phyloP scores from a whole-genome alignment of 768 basidiomycete species.

The Lentinus tigrinus region DNA sequence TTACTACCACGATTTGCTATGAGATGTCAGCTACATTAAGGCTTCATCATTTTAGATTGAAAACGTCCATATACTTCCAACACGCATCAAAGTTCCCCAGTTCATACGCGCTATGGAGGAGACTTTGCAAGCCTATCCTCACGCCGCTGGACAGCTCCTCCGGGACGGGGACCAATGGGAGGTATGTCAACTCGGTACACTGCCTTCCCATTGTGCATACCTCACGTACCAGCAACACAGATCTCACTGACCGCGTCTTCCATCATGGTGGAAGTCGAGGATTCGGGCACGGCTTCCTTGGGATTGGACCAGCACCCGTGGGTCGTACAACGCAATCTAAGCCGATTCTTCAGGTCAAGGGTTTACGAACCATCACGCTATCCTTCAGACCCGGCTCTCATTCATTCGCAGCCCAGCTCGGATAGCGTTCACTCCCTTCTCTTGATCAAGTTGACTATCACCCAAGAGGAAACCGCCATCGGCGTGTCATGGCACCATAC shows the following conservation, averaged over 20 bases:
- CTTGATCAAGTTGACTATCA: constrained; percentile 24
- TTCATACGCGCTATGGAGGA: constrained; percentile 5
- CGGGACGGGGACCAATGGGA: constrained; percentile 3
- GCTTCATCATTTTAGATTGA: constrained; percentile 14
- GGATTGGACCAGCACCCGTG: not conserved
- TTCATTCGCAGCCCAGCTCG: too few species aligned
- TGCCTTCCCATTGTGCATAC: too few species aligned
- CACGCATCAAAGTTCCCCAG: not conserved
- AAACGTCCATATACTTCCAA: constrained; percentile 19
- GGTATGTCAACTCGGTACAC: not conserved
- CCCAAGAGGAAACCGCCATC: constrained; percentile 26
- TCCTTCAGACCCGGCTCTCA: too few species aligned
- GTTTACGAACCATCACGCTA: too few species aligned
- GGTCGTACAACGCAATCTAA: constrained; percentile 12
- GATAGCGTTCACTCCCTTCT: constrained; percentile 1
- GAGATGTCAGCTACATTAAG: not conserved
- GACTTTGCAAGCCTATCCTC: constrained; percentile 2
- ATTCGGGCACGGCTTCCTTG: too few species aligned
- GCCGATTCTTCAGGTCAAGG: not conserved
- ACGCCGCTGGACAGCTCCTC: constrained; percentile 10
- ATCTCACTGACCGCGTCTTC: not conserved
- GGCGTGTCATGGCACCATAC: constrained; percentile 37
- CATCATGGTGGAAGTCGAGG: constrained; percentile 1
- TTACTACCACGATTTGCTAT: too few species aligned
- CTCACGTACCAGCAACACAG: not conserved